Base-by-base conservation (phyloP, 1,284 basidiomycete species). In the Cutaneotrichosporon arboriforme region DNA sequence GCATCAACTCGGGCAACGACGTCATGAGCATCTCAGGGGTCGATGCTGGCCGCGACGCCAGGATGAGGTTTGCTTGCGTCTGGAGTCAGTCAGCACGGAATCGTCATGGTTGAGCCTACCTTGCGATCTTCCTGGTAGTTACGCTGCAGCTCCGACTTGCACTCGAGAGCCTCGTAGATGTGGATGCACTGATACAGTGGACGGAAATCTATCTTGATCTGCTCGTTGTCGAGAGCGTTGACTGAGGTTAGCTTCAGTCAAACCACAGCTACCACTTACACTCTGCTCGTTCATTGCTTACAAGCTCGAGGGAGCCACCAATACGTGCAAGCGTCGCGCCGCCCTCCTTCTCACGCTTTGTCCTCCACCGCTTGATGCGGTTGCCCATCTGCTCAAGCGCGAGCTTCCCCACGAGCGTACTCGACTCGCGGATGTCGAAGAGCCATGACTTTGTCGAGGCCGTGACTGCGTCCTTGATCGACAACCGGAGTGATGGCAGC, bases 361-460 rank as follows among this genome's bases (percentile, higher is more conserved):
- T 71, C 59, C 84, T 83, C 96, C 96, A 99, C 54, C 88, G 82
- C 67, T 87, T 83, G 22, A 85, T 84, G 15, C 96, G 81, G 23
- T 77, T 74, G 45, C 91, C 88, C 89, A 97, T 97, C 18, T 85
- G 84, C 61, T 97, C 91, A 34, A 96, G 81, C 0, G 94, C 94
- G 5, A 92, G 80, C 58, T 81, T 82, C 2, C 96, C 96, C 1
- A 99, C 88, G 44, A 87, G 82, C 1, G 86, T 83, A 52, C 88
- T 89, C 55, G 88, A 83, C 64, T 97, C 92, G 49, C 96, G 80
- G 52, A 97, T 92, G 65, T 97, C 91, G 50, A 94, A 84, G 22
- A 99, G 77, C 96, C 96, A 99, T 58, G 96, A 87, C 72, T 97
- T 98, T 78, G 92, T 87, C 8, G 92, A 90, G 0, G 90, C 87